A percentile compares a stretch with the other conserved stretches of the same genome.
Conservation (phyloP, 2,329 filamentous ascomycete genomes). For the Penicillium glabrum region DNA sequence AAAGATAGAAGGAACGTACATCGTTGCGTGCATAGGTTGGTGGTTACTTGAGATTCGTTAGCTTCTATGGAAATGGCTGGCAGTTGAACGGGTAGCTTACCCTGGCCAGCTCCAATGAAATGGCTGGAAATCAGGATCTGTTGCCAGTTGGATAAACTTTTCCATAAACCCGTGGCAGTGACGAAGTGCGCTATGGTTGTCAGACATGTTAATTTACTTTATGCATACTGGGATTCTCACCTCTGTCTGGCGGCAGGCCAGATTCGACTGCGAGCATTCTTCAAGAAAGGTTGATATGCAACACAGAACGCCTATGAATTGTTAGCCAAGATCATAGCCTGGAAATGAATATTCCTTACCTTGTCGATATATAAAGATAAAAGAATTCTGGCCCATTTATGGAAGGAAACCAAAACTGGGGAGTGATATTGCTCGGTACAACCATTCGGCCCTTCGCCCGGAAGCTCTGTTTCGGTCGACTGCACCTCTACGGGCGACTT, state of each 20-base stretch:
- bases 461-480: constrained; percentile 31
- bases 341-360: constrained; percentile 18
- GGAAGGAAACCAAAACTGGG: constrained; percentile 43
- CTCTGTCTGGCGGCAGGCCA: constrained; percentile 49
- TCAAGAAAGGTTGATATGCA: constrained; percentile 50
- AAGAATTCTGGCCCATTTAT: constrained; percentile 49
- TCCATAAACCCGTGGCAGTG: constrained; percentile 51
- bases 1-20: constrained; percentile 22
- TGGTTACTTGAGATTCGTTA: constrained; percentile 33
- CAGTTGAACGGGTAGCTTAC: constrained; percentile 16
- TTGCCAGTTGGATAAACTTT: constrained; percentile 49
- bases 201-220: background rate
- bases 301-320: constrained; percentile 43
- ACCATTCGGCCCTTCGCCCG: constrained; percentile 35
- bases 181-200: constrained; percentile 41
- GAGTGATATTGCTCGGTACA: constrained; percentile 47
- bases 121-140: constrained; percentile 48
- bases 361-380: constrained; percentile 48
- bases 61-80: background rate
- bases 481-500: constrained; percentile 27
- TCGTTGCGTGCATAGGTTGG: constrained; percentile 47
- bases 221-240: constrained; percentile 21
- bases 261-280: constrained; percentile 48
- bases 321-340: constrained; percentile 7
- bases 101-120: constrained; percentile 52